Percentiles rank a stretch among this genome's conserved stretches.
phyloP scores from a whole-genome alignment of 176 grass and related monocot species.

The Avena atlantica region DNA sequence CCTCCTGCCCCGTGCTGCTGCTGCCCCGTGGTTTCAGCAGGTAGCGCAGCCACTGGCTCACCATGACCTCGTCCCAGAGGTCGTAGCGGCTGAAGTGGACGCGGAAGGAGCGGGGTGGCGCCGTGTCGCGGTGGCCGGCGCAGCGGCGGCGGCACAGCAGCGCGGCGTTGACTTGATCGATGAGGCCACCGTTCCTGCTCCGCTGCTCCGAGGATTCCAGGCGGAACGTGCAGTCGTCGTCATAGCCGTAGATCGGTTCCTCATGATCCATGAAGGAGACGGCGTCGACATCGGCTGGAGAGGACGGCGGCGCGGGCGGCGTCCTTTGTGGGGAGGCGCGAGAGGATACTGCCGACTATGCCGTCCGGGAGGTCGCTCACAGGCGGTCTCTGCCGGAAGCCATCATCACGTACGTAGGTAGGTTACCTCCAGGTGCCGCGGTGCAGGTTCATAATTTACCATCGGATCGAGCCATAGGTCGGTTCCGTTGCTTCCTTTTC shows the following conservation, averaged over 20 bases:
- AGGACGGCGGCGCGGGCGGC: neutral
- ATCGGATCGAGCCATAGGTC: too few species aligned
- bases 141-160: constrained; percentile 16
- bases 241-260: neutral
- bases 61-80: neutral
- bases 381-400: neutral
- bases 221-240: neutral
- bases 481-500: too few species aligned
- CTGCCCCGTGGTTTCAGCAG: neutral
- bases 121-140: neutral
- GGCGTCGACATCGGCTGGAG: neutral
- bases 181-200: neutral
- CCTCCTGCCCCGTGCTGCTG: neutral
- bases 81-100: neutral
- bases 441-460: too few species aligned
- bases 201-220: neutral
- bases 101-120: neutral
- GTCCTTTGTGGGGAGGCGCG: neutral
- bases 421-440: too few species aligned
- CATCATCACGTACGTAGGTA: too few species aligned
- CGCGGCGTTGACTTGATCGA: neutral
- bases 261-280: neutral
- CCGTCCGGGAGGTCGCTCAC: neutral
- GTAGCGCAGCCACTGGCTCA: neutral
- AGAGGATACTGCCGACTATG: neutral